These are phyloP conservation scores for Coemansia sp. DNA, from an alignment of 192 early-diverging fungal species.

Conservation along the genomic window DNA sequence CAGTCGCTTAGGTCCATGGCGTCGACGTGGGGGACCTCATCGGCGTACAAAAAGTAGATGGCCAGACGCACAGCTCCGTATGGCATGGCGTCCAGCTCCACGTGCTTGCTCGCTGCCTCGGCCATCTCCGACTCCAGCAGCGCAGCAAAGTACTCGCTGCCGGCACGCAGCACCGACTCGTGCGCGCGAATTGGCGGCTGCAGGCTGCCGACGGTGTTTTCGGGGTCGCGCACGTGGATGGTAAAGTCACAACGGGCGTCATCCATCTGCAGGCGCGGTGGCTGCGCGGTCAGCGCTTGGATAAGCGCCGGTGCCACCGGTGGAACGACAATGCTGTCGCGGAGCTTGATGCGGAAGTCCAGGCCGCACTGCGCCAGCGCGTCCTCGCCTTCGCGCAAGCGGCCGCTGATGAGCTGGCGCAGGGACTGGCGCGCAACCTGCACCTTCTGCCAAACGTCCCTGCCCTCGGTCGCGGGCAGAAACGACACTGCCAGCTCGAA, in stretches of 20 bases:
- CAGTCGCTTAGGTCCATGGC: conserved; percentile 23
- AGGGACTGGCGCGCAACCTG: conserved; percentile 51
- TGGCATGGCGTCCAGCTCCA: conserved; percentile 35
- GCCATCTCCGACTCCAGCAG: conserved; percentile 38
- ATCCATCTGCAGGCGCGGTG: conserved; percentile 17
- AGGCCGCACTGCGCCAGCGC: conserved; percentile 36
- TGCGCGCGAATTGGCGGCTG: conserved; percentile 44
- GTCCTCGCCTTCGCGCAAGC: conserved; percentile 22
- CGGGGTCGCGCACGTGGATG: conserved; percentile 29
- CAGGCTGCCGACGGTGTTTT: conserved; percentile 36
- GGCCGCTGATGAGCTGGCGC: conserved; percentile 16
- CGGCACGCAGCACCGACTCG: conserved; percentile 28
- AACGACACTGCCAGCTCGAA: conserved; percentile 40
- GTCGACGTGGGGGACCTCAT: conserved; percentile 9
- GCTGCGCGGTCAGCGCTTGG: background rate
- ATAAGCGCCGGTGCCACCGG: conserved; percentile 6
- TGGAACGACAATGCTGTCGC: conserved; percentile 16
- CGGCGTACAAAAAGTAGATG: conserved; percentile 36
- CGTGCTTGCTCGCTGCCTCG: conserved; percentile 23
- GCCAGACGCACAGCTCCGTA: conserved; percentile 42
- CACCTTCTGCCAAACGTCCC: conserved; percentile 42
- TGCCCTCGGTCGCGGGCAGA: conserved; percentile 11
- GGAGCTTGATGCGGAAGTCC: conserved; percentile 43
- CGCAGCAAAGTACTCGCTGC: conserved; percentile 48
- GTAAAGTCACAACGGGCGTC: conserved; percentile 26